Base-by-base conservation (phyloP, 2,329 filamentous ascomycete species). In the Fusarium gaditjirri region DNA sequence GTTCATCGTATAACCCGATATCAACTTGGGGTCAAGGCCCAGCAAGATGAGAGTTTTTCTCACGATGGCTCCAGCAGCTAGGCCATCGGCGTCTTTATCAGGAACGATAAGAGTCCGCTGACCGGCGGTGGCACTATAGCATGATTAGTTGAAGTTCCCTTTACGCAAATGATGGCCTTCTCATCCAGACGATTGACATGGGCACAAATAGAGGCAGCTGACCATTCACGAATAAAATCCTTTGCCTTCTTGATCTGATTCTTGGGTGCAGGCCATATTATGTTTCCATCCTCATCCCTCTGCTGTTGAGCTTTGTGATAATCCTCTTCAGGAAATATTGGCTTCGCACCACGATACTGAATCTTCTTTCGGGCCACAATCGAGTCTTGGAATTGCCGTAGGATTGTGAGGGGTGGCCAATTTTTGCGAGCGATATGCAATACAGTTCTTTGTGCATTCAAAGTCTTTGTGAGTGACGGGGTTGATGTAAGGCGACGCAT, bases 1-100 rank as follows among this genome's bases (percentile, higher is more conserved):
- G 55, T 83, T 81, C 6, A 91, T 81, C 7, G 92, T 83, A 76
- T 92, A 89, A 1, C 87, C 85, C 7, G 86, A 83, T 61, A 92
- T 89, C 3, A 87, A 79, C 11, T 83, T 78, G 12, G 83, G 71
- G 14, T 86, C 78, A 2, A 92, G 83, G 4, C 90, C 90, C 1
- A 93, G 85, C 4, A 88, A 80, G 4, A 86, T 78, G 7, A 93
- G 82, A 0, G 90, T 91, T 60, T 86, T 87, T 61, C 88, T 83
- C 4, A 93, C 77, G 35, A 92, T 92, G 3, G 87, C 87, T 2
- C 91, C 91, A 5, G 90, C 88, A 5, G 87, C 87, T 6, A 93
- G 81, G 1, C 91, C 91, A 78, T 93, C 91, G 6, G 90, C 90
- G 72, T 92, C 90, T 75, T 92, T 92, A 76, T 93, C 91, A 0